phyloP scores from a whole-genome alignment of 441 rosid species.

The Gossypium gossypioides region DNA sequence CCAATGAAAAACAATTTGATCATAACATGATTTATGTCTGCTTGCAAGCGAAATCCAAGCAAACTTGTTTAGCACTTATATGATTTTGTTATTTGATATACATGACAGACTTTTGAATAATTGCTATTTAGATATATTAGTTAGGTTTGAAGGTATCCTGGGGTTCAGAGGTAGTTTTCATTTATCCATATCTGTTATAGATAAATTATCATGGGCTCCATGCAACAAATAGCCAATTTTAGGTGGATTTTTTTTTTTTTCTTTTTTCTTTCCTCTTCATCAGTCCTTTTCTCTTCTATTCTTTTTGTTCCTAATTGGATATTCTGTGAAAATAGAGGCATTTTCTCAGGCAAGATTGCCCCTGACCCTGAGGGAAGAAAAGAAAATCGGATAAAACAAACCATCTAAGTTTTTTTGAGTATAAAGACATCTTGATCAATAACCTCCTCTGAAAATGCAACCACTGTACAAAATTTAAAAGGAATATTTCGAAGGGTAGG shows the following conservation, averaged over 20 bases:
- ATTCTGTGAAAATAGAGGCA: background rate
- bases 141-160: slow-evolving; percentile 5
- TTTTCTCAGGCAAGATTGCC: background rate
- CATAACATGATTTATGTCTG: background rate
- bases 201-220: background rate
- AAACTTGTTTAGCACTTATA: background rate
- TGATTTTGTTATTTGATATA: background rate
- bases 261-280: background rate
- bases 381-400: slow-evolving; percentile 1
- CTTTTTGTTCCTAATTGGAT: background rate
- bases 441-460: background rate
- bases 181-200: background rate
- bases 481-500: slow-evolving; percentile 2
- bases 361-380: background rate
- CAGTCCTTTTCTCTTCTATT: background rate
- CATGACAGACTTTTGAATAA: background rate
- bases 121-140: background rate
- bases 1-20: background rate
- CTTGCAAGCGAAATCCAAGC: background rate
- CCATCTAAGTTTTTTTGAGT: slow-evolving; percentile 5
- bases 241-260: background rate
- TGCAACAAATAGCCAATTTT: background rate
- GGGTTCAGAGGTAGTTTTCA: background rate
- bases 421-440: background rate
- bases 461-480: slow-evolving; percentile 31